A percentile compares a stretch with the other conserved stretches of the same genome.
Conservation (phyloP, 768 basidiomycete species). For the Leccinum rimulosum region DNA sequence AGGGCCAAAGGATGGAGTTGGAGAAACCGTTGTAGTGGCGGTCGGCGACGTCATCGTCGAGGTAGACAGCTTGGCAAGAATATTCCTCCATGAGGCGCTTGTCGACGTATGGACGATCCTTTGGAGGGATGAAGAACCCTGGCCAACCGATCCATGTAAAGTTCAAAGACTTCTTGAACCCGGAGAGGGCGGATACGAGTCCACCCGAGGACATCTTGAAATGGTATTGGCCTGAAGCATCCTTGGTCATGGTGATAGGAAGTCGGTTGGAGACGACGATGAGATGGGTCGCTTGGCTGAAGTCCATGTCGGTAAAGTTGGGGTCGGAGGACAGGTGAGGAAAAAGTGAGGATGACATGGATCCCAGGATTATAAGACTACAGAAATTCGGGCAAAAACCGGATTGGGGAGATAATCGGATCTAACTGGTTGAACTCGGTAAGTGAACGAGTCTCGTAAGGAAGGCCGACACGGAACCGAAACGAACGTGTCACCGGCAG, state of each 20-base stretch:
- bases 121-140: conserved; percentile 88
- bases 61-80: conserved; percentile 96
- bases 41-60: conserved; percentile 98
- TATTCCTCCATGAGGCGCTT: conserved; percentile 92
- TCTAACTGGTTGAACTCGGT: conserved; percentile 12
- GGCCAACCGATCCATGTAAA: conserved; percentile 99
- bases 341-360: conserved; percentile 29
- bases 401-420: conserved; percentile 36
- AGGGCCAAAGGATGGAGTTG: conserved; percentile 98
- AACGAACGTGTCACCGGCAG: neutral
- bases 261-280: conserved; percentile 96
- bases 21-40: conserved; percentile 98
- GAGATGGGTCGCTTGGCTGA: conserved; percentile 62
- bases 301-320: conserved; percentile 42
- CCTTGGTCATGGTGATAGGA: conserved; percentile 93
- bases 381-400: conserved; percentile 23
- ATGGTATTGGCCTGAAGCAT: conserved; percentile 89
- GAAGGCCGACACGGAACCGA: neutral
- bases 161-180: conserved; percentile 96
- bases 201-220: conserved; percentile 99
- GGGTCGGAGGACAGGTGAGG: conserved; percentile 23
- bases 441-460: neutral
- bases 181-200: conserved; percentile 93
- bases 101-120: conserved; percentile 90
- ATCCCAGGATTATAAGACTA: conserved; percentile 25